Evolutionary conservation across 768 basidiomycete genomes (phyloP).

Genomic region (Agrocybe praecox): DNA sequence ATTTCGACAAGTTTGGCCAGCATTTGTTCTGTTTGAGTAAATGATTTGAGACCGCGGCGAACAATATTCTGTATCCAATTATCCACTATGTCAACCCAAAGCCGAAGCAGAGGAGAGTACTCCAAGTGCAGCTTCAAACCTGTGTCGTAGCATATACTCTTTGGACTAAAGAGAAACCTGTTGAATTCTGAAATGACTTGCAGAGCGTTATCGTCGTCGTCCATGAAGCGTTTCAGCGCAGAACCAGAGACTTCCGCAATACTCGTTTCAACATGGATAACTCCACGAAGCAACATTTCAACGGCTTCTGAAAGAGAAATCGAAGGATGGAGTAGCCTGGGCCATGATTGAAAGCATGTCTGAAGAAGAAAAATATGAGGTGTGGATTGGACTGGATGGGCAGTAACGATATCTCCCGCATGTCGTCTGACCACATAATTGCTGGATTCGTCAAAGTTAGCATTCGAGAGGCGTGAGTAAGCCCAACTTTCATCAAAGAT

Average conservation of each 20-base stretch:
- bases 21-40: constrained; percentile 45
- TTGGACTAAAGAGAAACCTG: constrained; percentile 73
- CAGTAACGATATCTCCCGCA: constrained; percentile 57
- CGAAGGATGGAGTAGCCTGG: constrained; percentile 69
- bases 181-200: constrained; percentile 67
- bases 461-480: constrained; percentile 51
- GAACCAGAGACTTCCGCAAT: constrained; percentile 69
- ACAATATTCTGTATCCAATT: constrained; percentile 60
- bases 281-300: constrained; percentile 78
- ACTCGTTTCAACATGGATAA: constrained; percentile 83
- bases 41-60: constrained; percentile 39
- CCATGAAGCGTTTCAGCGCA: constrained; percentile 75
- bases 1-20: constrained; percentile 58
- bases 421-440: constrained; percentile 72
- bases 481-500: constrained; percentile 88
- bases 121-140: constrained; percentile 67
- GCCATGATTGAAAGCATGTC: constrained; percentile 83
- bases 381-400: constrained; percentile 62
- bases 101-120: constrained; percentile 60
- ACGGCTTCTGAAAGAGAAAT: constrained; percentile 61
- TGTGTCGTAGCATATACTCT: constrained; percentile 60
- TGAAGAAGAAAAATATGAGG: constrained; percentile 74
- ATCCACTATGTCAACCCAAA: constrained; percentile 78
- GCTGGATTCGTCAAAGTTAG: constrained; percentile 69
- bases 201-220: constrained; percentile 54